A percentile compares a stretch with the other conserved stretches of the same genome.
Conservation (phyloP, 176 grass and related monocot genomes). For the Coix lacrymajobi region DNA sequence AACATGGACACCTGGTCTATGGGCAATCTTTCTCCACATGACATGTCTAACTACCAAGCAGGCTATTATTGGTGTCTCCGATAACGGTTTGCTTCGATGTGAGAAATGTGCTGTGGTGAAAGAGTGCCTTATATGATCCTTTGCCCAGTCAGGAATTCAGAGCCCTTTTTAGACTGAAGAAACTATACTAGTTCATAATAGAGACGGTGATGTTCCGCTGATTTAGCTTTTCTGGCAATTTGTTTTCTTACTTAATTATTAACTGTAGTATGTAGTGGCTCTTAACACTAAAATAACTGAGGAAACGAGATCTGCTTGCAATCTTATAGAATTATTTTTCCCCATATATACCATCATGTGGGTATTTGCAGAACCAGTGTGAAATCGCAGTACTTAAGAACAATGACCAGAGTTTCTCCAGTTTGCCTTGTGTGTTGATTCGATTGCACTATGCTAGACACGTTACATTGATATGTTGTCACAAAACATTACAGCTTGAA, state of each 20-base stretch:
- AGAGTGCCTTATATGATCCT: not conserved
- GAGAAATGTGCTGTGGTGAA: too few relatives aligned
- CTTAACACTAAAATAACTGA: not conserved
- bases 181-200: not conserved
- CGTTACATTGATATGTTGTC: not conserved
- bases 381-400: not conserved
- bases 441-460: not conserved
- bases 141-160: not conserved
- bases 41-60: slow-evolving; percentile 69
- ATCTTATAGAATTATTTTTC: too few relatives aligned
- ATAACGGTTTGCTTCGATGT: too few relatives aligned
- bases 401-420: not conserved
- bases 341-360: not conserved
- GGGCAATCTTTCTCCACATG: slow-evolving; percentile 56
- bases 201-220: not conserved
- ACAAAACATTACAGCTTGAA: not conserved
- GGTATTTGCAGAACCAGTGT: not conserved
- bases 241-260: not conserved
- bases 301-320: too few relatives aligned
- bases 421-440: not conserved
- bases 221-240: not conserved
- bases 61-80: slow-evolving; percentile 83
- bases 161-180: not conserved
- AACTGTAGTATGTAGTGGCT: not conserved
- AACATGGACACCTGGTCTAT: slow-evolving; percentile 80